Base-by-base conservation (phyloP, 176 grass and related monocot genomes). In the Paspalum vaginatum region DNA sequence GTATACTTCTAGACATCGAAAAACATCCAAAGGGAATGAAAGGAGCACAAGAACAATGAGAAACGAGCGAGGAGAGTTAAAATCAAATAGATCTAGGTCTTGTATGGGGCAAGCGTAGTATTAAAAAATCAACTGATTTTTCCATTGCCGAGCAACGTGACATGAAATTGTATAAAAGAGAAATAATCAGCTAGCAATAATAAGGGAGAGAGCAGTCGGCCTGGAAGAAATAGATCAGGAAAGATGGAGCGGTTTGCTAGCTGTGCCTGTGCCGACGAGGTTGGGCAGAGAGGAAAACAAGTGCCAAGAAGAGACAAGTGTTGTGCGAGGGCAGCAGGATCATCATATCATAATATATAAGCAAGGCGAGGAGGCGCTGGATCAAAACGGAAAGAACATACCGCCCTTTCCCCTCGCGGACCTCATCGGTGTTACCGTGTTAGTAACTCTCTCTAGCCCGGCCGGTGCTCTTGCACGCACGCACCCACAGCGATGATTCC, bases 311-410 rank as follows among this genome's bases (percentile, higher is more conserved):
- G 32, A 32, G 79, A 57, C 45, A 13, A 71, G 52, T 5, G 4
- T 46, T 27, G 52, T 5, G 4, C 24, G 18, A 16, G 9, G 13
- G 14, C 6, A 48, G 14, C 9, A 53, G 81, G 63, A 63, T 76
- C 70, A 71, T 63, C 63, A 51, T 85, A 85, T 11, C n/a, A n/a
- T 32, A 3, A 32, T 32, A 32, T 32, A 32, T 32, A 32, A 32
- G 32, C 32, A 32, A 32, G 32, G 32, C 32, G 27, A 48, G 48
- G 20, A 13, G 50, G 39, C 0, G 56, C 14, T 55, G 47, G 49
- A 72, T 89, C 65, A 65, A 85, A 81, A 85, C n/a, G 72, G 87
- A 89, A 89, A 89, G 83, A 81, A 37, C 83, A 77, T 6, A 37
- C 5, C 49, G 26, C 27, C 72, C 77, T 75, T 85, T 85, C 66